A percentile compares a stretch with the other conserved stretches of the same genome.
phyloP scores from a whole-genome alignment of 2,329 filamentous ascomycete genomes.

The Aspergillus felis region DNA sequence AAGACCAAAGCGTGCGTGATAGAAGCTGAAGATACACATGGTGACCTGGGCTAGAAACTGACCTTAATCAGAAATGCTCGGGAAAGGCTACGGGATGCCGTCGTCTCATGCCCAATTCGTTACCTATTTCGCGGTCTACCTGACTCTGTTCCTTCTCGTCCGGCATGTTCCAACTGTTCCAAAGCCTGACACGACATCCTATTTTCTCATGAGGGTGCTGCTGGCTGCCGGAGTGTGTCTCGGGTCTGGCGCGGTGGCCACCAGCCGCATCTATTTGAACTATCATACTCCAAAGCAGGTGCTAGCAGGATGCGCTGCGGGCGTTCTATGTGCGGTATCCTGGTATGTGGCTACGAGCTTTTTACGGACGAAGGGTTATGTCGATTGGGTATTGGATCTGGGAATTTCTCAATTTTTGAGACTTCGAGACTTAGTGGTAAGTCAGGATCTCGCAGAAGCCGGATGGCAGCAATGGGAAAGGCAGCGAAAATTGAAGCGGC shows the following conservation, averaged over 20 bases:
- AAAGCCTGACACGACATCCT: constrained; percentile 41
- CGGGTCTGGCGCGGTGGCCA: constrained; percentile 66
- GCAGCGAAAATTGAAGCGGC: constrained; percentile 36
- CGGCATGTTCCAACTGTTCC: constrained; percentile 62
- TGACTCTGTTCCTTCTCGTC: constrained; percentile 78
- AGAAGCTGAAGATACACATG: neutral
- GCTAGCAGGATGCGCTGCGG: constrained; percentile 69
- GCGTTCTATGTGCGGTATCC: constrained; percentile 63
- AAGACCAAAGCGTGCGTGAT: constrained; percentile 66
- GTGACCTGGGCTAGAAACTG: neutral
- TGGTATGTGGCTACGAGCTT: constrained; percentile 77
- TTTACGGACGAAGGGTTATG: constrained; percentile 62
- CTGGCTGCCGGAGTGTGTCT: constrained; percentile 56
- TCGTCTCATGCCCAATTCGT: constrained; percentile 93
- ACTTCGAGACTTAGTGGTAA: constrained; percentile 76
- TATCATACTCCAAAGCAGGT: constrained; percentile 92
- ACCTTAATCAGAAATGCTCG: constrained; percentile 57
- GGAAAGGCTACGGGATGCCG: constrained; percentile 98
- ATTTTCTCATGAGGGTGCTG: constrained; percentile 53
- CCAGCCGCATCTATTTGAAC: constrained; percentile 81
- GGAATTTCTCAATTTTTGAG: constrained; percentile 63
- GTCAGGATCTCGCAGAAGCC: constrained; percentile 83
- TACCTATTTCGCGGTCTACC: constrained; percentile 80
- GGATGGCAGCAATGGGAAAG: constrained; percentile 92
- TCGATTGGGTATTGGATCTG: constrained; percentile 69